Conservation (phyloP, 164 flowering plant species). For the grape (Vitis vinifera) region ASM3070453v1 NC_081818.1:30283001-30283500, state of each 20-base stretch:
- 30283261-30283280: conserved; percentile 77
- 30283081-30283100: conserved; percentile 92
- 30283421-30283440: not conserved
- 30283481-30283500: not conserved
- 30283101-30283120: conserved; percentile 96
- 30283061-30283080: conserved; percentile 78
- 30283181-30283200: conserved; percentile 91
- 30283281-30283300: conserved; percentile 92
- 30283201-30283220: conserved; percentile 99
- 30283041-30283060: conserved; percentile 98
- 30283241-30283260: conserved; percentile 82
- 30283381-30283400: not conserved
- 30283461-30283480: not conserved
- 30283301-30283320: conserved; percentile 26
- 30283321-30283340: not conserved
- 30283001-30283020: conserved; percentile 5
- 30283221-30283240: conserved; percentile 96
- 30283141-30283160: conserved; percentile 68
- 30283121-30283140: conserved; percentile 85
- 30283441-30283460: not conserved
- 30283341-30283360: not conserved
- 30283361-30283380: conserved; percentile 1
- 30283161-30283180: conserved; percentile 89
- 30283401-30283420: too few relatives aligned
- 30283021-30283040: conserved; percentile 70